Conservation (phyloP, 257 asterid genomes). For the Fraxinus cuspidata region DNA sequence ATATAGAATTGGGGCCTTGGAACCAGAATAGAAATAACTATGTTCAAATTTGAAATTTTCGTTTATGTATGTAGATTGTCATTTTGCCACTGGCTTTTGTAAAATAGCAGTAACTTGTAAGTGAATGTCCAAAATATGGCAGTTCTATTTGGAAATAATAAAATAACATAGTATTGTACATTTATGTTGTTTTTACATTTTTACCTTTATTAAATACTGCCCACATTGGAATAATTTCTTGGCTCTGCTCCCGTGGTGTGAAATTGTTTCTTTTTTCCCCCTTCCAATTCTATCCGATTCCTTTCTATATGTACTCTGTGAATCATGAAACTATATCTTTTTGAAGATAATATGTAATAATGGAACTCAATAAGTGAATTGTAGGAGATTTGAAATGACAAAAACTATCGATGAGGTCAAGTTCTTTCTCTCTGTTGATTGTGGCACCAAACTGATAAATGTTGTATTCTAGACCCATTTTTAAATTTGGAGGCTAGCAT, state of each 20-base stretch:
- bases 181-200: too few species aligned
- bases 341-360: not conserved
- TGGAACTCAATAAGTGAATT: not conserved
- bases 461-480: not conserved
- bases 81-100: not conserved
- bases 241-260: too few species aligned
- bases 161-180: too few species aligned
- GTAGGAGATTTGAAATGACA: not conserved
- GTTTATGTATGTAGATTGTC: not conserved
- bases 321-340: not conserved
- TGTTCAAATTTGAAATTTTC: not conserved
- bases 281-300: not conserved
- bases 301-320: too few species aligned
- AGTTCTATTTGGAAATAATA: too few species aligned
- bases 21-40: not conserved
- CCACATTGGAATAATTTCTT: too few species aligned
- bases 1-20: not conserved
- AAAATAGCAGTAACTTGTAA: too few species aligned
- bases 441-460: not conserved
- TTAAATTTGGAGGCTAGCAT: not conserved
- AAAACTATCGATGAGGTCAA: not conserved
- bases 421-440: not conserved
- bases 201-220: too few species aligned
- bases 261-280: not conserved
- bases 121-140: too few species aligned